phyloP scores from a whole-genome alignment of 2,329 filamentous ascomycete genomes.

The Leptographium galeiforme region DNA sequence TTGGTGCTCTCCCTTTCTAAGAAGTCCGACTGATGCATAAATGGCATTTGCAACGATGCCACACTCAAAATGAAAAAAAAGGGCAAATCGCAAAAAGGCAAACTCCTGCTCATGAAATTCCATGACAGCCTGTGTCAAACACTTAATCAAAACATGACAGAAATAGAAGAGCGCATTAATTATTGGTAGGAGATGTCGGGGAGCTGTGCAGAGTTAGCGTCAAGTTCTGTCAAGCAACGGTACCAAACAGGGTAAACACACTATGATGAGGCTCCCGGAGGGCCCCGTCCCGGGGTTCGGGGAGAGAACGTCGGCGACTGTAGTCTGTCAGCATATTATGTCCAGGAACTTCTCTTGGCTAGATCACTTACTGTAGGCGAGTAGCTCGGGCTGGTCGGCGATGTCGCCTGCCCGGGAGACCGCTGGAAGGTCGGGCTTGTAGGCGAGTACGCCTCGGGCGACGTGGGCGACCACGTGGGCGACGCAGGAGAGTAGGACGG shows the following conservation, averaged over 20 bases:
- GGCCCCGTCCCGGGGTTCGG: slow-evolving; percentile 25
- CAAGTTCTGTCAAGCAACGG: not conserved
- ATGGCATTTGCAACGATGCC: not conserved
- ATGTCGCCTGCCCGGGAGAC: slow-evolving; percentile 39
- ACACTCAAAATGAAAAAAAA: not conserved
- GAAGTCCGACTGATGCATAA: not conserved
- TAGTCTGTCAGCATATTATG: not conserved
- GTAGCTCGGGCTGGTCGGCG: slow-evolving; percentile 56
- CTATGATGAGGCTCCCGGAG: slow-evolving; percentile 25
- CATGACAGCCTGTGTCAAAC: slow-evolving; percentile 7
- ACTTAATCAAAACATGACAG: slow-evolving; percentile 8
- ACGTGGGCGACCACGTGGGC: slow-evolving; percentile 68
- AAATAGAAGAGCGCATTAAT: slow-evolving; percentile 13
- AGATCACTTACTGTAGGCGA: slow-evolving; percentile 44
- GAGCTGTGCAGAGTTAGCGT: slow-evolving; percentile 15
- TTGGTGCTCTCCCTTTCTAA: not conserved
- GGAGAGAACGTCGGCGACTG: slow-evolving; percentile 34
- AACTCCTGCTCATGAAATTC: slow-evolving; percentile 4
- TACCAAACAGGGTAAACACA: slow-evolving; percentile 15
- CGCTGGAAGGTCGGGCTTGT: slow-evolving; percentile 48
- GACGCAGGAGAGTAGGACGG: slow-evolving; percentile 57
- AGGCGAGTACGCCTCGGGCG: slow-evolving; percentile 48
- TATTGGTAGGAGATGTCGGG: slow-evolving; percentile 24
- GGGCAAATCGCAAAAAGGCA: not conserved
- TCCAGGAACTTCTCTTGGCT: not conserved